Evolutionary conservation across 352 stramenopile genomes (phyloP), one percentile per base, ranked within the genome.

Genomic region (Hyaloperonospora brassicae): DNA sequence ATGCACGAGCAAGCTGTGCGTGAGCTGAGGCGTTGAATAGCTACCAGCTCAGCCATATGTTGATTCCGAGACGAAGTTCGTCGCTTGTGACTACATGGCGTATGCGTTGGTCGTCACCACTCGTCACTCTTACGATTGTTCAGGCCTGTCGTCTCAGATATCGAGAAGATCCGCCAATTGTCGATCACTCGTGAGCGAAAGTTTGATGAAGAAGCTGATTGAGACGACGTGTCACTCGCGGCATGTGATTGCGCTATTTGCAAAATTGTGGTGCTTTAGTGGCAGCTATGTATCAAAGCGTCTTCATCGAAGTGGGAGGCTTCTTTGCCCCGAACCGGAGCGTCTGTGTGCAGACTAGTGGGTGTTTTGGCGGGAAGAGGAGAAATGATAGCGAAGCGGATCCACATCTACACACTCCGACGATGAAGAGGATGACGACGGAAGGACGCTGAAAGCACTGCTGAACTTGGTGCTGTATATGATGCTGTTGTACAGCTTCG

Each of bases 401-500:
- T 57, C 48, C 51, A 35, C 46, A 52, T 41, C 30, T 17, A 47
- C 22, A 30, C 38, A 57, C 3, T 24, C 54, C n/a, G 39, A 48
- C 5, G 59, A 62, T n/a, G 66, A 49, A 38, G 22, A 80, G 6
- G 62, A 72, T 0, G 62, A 68, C 14, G 52, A 51, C 1, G 55
- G 56, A 21, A 48, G 59, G 43, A 78, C 70, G 14, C 86, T 78
- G 25, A 87, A 85, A 55, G 73, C 79, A 54, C 69, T 76, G 0
- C 66, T 80, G 17, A 97, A 97, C 61, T 56, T 96, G 52, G 62
- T 93, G 52, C 57, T 96, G 53, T 75, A 96, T 44, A 70, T 96
- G 23, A 79, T 74, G 40, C 94, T 95, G 68, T 67, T 97, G 51
- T 96, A 96, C 71, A 90, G 89, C 50, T 95, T 96, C 46, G 84